Percentiles rank a stretch among this genome's conserved stretches.
These are phyloP conservation scores for Vanderwaltozyma verrucispora DNA, from an alignment of 805 yeast genomes.

Conservation along the genomic window DNA sequence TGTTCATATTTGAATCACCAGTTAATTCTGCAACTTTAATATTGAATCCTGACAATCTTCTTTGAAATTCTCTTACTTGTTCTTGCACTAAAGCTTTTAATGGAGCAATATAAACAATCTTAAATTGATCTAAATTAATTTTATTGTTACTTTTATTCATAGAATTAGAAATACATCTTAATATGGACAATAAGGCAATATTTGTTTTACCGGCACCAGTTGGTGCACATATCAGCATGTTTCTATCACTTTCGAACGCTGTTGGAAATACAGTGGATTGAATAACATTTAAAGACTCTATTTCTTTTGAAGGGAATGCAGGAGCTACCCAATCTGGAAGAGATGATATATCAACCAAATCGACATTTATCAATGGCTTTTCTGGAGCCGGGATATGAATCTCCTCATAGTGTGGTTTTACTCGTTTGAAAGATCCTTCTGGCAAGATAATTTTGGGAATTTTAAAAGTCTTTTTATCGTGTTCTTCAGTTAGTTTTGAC, in stretches of 20 bases:
- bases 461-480: constrained; percentile 62
- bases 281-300: constrained; percentile 60
- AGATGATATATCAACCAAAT: constrained; percentile 44
- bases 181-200: constrained; percentile 78
- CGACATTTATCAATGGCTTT: constrained; percentile 32
- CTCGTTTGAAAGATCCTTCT: constrained; percentile 69
- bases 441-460: constrained; percentile 65
- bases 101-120: constrained; percentile 85
- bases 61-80: constrained; percentile 76
- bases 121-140: constrained; percentile 47
- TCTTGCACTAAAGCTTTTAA: constrained; percentile 92
- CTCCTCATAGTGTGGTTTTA: constrained; percentile 69
- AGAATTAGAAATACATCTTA: constrained; percentile 49
- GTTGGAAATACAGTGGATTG: constrained; percentile 74
- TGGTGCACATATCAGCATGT: constrained; percentile 86
- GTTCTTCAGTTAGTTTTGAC: constrained; percentile 53
- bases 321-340: constrained; percentile 76
- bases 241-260: constrained; percentile 65
- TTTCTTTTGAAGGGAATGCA: constrained; percentile 63
- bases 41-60: constrained; percentile 55
- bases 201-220: constrained; percentile 99
- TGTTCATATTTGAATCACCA: constrained; percentile 76
- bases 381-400: constrained; percentile 85
- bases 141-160: constrained; percentile 37
- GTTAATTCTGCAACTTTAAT: constrained; percentile 76